These are phyloP conservation scores for Veloboletus limbatus DNA, from an alignment of 1,284 basidiomycete species.

Conservation along the genomic window DNA sequence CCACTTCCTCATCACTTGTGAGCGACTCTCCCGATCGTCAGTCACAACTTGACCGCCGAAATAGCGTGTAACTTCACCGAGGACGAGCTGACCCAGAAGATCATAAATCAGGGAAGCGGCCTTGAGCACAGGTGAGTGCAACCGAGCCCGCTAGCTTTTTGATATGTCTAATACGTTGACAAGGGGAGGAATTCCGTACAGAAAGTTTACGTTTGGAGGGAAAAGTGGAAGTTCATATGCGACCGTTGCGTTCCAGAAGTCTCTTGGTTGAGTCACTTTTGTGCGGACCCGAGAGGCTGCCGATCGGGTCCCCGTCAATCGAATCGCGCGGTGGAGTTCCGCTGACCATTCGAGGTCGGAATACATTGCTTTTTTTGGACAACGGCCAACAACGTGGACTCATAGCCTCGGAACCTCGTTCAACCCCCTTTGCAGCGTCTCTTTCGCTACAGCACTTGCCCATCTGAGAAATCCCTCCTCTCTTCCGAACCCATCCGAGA, in stretches of 20 bases:
- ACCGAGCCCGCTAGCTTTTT: not conserved
- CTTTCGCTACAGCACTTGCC: conserved; percentile 63
- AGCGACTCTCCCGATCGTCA: conserved; percentile 23
- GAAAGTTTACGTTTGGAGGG: conserved; percentile 74
- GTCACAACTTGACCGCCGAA: not conserved
- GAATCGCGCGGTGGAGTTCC: no score
- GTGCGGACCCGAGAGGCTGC: not conserved
- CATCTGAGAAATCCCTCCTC: conserved; percentile 54
- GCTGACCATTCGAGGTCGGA: not conserved
- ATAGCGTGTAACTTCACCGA: conserved; percentile 91
- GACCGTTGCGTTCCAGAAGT: conserved; percentile 70
- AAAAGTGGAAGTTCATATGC: conserved; percentile 69
- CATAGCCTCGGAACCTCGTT: conserved; percentile 49
- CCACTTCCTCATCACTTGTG: conserved; percentile 83
- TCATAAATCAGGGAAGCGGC: conserved; percentile 48
- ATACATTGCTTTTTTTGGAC: not conserved
- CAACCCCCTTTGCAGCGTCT: conserved; percentile 61
- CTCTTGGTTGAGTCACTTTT: conserved; percentile 15
- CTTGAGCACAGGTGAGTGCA: conserved; percentile 60
- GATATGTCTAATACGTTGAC: conserved; percentile 3
- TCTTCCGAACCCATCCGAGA: conserved; percentile 49
- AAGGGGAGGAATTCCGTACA: conserved; percentile 71
- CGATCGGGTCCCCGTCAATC: no score
- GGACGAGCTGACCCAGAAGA: conserved; percentile 66
- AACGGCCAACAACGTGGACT: no score